Conservation (phyloP, 176 grass and related monocot species). For the Metroxylon sagu region DNA sequence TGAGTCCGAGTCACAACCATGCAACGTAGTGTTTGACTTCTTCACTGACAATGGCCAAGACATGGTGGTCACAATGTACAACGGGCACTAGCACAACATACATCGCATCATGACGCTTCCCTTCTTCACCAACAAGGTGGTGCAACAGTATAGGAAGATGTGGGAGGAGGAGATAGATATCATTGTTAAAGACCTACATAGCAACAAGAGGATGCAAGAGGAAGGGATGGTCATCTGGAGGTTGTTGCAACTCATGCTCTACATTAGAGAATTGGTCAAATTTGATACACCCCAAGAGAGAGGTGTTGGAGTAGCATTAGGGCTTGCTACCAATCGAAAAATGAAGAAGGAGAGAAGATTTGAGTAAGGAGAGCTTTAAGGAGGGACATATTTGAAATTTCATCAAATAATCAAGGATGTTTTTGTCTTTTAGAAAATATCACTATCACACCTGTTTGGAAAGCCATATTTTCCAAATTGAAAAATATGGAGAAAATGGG, state of each 20-base stretch:
- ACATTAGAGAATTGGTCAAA: neutral
- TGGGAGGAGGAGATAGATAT: conserved; percentile 16
- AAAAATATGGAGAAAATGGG: too few relatives aligned
- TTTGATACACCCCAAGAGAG: too few relatives aligned
- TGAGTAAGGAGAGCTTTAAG: too few relatives aligned
- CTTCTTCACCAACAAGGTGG: conserved; percentile 23
- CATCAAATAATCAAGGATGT: too few relatives aligned
- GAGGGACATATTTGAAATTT: too few relatives aligned
- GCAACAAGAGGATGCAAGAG: neutral
- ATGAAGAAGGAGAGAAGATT: too few relatives aligned
- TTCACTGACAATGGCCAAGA: conserved; percentile 12
- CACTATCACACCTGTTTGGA: too few relatives aligned
- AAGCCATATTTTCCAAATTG: too few relatives aligned
- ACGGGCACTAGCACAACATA: conserved; percentile 16
- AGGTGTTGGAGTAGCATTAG: too few relatives aligned
- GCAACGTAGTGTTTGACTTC: conserved; percentile 17
- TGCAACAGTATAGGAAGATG: conserved; percentile 8
- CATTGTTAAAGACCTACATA: neutral
- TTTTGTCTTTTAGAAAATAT: too few relatives aligned
- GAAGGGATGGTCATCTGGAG: conserved; percentile 1
- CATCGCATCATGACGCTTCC: conserved; percentile 15
- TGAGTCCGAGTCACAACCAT: conserved; percentile 13
- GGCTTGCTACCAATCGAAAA: too few relatives aligned
- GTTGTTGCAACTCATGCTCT: conserved; percentile 11
- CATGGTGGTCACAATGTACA: conserved; percentile 14